Conservation (phyloP, 148 eudicot species). For the Agrostemma githago region DNA sequence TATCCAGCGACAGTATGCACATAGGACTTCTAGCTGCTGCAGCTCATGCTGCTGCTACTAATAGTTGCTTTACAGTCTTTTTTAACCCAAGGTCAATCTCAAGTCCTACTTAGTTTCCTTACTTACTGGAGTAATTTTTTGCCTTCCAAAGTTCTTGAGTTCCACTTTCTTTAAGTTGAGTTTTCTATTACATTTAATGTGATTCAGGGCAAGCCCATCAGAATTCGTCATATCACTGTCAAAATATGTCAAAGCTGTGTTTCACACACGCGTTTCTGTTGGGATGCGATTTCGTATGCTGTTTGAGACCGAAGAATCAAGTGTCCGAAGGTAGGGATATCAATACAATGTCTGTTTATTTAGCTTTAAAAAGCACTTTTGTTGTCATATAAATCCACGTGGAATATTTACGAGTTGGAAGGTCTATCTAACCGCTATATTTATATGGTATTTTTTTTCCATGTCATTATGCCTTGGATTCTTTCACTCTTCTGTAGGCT, state of each 20-base stretch:
- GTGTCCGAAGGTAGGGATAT: slow-evolving; percentile 75
- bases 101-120: slow-evolving; percentile 1
- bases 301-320: slow-evolving; percentile 98
- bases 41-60: slow-evolving; percentile 98
- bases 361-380: not conserved
- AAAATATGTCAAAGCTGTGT: slow-evolving; percentile 89
- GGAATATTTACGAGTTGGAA: slow-evolving; percentile 5
- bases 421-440: not conserved
- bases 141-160: not conserved
- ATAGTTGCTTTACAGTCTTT: slow-evolving; percentile 91
- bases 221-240: slow-evolving; percentile 92
- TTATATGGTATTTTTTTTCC: not conserved
- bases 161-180: not conserved
- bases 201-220: slow-evolving; percentile 86
- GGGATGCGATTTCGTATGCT: slow-evolving; percentile 99
- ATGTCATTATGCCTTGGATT: not conserved
- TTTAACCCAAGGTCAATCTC: slow-evolving; percentile 75
- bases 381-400: not conserved
- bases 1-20: slow-evolving; percentile 99
- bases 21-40: slow-evolving; percentile 99
- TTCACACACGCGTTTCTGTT: slow-evolving; percentile 94
- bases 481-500: not conserved
- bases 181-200: slow-evolving; percentile 22
- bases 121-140: not conserved
- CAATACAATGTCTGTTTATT: not conserved